These are phyloP conservation scores for Sporobolomyces phaffii DNA, from an alignment of 768 basidiomycete genomes.

Conservation along the genomic window DNA sequence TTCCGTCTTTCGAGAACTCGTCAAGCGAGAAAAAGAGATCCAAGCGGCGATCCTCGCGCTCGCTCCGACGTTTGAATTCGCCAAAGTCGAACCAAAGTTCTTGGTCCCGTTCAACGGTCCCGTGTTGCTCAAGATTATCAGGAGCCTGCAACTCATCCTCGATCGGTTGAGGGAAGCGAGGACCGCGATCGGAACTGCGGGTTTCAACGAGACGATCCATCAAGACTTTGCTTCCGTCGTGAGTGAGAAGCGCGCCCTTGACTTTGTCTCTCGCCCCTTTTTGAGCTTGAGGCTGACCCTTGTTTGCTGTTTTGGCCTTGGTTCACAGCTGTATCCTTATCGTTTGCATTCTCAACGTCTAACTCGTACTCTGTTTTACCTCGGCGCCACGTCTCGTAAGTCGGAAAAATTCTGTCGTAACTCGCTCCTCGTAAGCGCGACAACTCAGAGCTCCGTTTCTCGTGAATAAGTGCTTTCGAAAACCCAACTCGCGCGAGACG, in stretches of 20 bases:
- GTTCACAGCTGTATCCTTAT: slow-evolving; percentile 26
- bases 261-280: background rate
- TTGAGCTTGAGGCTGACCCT: background rate
- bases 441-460: background rate
- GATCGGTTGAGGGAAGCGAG: slow-evolving; percentile 28
- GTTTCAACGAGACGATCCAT: slow-evolving; percentile 31
- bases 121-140: slow-evolving; percentile 27
- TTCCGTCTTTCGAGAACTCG: slow-evolving; percentile 19
- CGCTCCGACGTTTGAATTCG: slow-evolving; percentile 33
- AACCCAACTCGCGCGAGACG: slow-evolving; percentile 35
- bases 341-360: slow-evolving; percentile 36
- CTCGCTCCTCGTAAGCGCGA: too few species aligned
- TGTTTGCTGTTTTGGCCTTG: background rate
- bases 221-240: slow-evolving; percentile 27
- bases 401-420: too few species aligned
- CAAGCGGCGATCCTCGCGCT: slow-evolving; percentile 32
- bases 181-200: slow-evolving; percentile 28
- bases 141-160: slow-evolving; percentile 30
- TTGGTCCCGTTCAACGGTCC: slow-evolving; percentile 26
- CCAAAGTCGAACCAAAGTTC: slow-evolving; percentile 27
- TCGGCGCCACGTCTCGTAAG: slow-evolving; percentile 23
- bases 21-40: slow-evolving; percentile 25
- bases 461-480: slow-evolving; percentile 16
- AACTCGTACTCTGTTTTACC: slow-evolving; percentile 36
- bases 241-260: background rate